Conservation (phyloP, 2,329 filamentous ascomycete species). For the Diaporthe velutina region DNA sequence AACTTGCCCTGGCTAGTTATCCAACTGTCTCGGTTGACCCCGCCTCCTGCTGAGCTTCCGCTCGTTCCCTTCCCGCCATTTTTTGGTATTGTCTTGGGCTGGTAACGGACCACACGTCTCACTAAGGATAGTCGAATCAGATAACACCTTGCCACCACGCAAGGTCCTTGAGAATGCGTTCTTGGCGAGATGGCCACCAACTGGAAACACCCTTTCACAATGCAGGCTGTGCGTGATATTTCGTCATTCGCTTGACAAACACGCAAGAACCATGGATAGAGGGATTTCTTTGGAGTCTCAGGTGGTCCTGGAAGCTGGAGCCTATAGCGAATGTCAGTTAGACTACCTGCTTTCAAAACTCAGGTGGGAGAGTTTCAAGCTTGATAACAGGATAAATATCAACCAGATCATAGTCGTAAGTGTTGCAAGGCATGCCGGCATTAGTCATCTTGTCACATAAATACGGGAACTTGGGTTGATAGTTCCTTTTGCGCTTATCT, state of each 20-base stretch:
- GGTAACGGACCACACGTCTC: not conserved
- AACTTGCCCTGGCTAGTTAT: too few species aligned
- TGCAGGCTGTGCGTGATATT: not conserved
- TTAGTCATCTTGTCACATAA: fast-evolving
- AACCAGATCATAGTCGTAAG: not conserved
- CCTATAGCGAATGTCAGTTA: too few species aligned
- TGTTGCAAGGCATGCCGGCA: not conserved
- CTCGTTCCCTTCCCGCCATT: not conserved
- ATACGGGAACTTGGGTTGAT: not conserved
- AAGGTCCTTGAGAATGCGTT: not conserved
- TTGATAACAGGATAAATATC: not conserved
- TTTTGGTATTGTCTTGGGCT: not conserved
- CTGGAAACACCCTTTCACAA: not conserved
- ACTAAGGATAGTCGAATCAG: not conserved
- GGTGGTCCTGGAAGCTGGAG: too few species aligned
- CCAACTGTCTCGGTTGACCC: not conserved
- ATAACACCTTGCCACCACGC: too few species aligned
- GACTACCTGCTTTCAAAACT: too few species aligned
- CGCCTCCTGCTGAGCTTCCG: not conserved
- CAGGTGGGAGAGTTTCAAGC: not conserved
- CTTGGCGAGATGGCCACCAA: not conserved
- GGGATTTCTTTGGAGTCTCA: not conserved
- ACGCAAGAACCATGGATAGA: not conserved
- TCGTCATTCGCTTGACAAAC: not conserved
- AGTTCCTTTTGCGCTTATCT: too few species aligned